phyloP scores from a whole-genome alignment of 768 basidiomycete species.

The Strobilomyces confusus region DNA sequence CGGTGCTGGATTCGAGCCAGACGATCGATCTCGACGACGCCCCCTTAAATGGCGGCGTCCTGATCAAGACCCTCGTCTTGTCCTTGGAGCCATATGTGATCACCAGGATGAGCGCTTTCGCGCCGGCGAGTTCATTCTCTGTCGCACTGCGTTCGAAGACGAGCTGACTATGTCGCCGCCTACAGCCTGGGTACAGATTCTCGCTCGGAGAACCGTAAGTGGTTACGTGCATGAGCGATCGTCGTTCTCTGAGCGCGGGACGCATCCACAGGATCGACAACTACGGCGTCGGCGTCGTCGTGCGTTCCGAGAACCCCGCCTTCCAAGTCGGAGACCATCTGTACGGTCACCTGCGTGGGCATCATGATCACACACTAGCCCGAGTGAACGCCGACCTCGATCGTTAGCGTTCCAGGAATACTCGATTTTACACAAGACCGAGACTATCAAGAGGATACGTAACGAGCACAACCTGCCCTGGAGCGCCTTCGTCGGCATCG shows the following conservation, averaged over 20 bases:
- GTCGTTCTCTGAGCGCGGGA: neutral
- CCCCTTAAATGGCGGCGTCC: slow-evolving; percentile 41
- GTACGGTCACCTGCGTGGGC: slow-evolving; percentile 26
- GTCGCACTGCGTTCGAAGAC: slow-evolving; percentile 13
- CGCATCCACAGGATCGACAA: neutral
- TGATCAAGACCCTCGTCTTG: slow-evolving; percentile 48
- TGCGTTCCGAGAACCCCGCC: slow-evolving; percentile 14
- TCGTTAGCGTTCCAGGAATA: slow-evolving; percentile 28
- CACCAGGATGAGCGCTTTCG: slow-evolving; percentile 32
- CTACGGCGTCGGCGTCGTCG: slow-evolving; percentile 29
- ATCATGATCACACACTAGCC: slow-evolving; percentile 2
- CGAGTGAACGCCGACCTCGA: slow-evolving; percentile 9
- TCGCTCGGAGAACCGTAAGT: slow-evolving; percentile 5
- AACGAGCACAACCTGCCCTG: slow-evolving; percentile 30
- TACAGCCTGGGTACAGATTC: slow-evolving; percentile 14
- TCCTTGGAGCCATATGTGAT: slow-evolving; percentile 46
- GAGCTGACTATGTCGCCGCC: neutral
- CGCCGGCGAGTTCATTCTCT: slow-evolving; percentile 34
- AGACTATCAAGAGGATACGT: slow-evolving; percentile 10
- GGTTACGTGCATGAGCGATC: neutral
- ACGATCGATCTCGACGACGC: slow-evolving; percentile 49
- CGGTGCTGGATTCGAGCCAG: slow-evolving; percentile 39
- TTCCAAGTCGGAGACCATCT: slow-evolving; percentile 14
- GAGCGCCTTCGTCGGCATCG: slow-evolving; percentile 26
- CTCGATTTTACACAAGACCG: neutral